Base-by-base conservation (phyloP, 2,329 filamentous ascomycete species). In the Laburnicola sp. region DNA sequence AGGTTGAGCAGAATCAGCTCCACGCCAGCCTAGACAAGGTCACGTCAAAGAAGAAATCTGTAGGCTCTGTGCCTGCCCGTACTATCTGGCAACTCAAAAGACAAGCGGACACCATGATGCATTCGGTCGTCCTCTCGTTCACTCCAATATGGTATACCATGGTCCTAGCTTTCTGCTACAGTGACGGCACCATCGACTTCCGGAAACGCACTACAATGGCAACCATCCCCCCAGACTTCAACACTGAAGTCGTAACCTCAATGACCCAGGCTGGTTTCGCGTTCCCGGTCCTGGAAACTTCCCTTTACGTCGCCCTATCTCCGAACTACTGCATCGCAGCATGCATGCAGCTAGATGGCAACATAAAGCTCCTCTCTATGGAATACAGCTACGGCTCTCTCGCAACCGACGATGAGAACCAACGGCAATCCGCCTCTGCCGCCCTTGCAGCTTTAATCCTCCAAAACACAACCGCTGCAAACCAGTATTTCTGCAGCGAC, bases 121-220 rank as follows among this genome's bases (percentile, higher is more conserved):
- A 88, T 59, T 91, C 90, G 67, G 80, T 88, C 23, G 76, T 92
- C 1, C 73, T 96, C 34, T 82, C 83, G 0, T 76, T 94, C 27
- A 82, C 87, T 40, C 76, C 84, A 2, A 78, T 88, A 16, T 87
- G 88, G 60, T 84, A 87, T 53, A 87, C 88, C 42, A 90, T 85
- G 51, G 79, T 88, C 2, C 57, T 96, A 2, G 85, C 87, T 27
- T 78, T 96, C 51, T 81, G 82, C 25, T 89, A 89, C 61, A 88
- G 88, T 54, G 91, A 96, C 67, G 89, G 92, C 8, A 87, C 85
- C 0, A 78, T 95, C 3, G 86, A 94, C 60, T 89, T 93, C 70
- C 84, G 89, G 49, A 88, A 95, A 64, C 83, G 91, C 8, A 79
- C 82, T 41, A 88, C 84, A 0, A 87, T 96, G 81, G 79, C 84